A percentile compares a stretch with the other conserved stretches of the same genome.
Evolutionary conservation across 2,329 filamentous ascomycete species (phyloP).

Genomic region (Colletotrichum somersetense): DNA sequence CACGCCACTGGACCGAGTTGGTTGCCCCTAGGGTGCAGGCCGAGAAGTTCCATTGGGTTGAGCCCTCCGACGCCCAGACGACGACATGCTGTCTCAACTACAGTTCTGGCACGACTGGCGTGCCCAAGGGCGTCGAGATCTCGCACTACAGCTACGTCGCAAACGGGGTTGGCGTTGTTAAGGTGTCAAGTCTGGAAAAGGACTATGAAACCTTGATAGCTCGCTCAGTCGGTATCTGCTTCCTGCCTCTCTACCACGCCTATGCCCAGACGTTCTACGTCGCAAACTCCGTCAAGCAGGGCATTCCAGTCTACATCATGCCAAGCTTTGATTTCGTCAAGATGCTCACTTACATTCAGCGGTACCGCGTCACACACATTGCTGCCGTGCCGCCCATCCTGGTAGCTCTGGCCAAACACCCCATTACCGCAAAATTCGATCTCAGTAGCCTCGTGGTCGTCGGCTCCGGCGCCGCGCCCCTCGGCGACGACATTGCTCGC

Average conservation of each 20-base stretch:
- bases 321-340: constrained; percentile 79
- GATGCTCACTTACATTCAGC: constrained; percentile 76
- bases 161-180: constrained; percentile 73
- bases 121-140: constrained; percentile 87
- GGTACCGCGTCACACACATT: constrained; percentile 76
- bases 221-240: constrained; percentile 67
- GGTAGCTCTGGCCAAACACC: constrained; percentile 79
- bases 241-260: constrained; percentile 83
- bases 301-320: constrained; percentile 83
- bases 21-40: constrained; percentile 66
- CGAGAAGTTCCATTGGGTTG: constrained; percentile 72
- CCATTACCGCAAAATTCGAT: constrained; percentile 74
- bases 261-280: constrained; percentile 80
- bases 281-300: constrained; percentile 66
- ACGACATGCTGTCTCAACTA: constrained; percentile 81
- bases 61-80: constrained; percentile 62
- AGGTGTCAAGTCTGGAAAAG: constrained; percentile 59
- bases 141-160: constrained; percentile 82
- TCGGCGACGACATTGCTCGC: constrained; percentile 67
- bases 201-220: constrained; percentile 59
- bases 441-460: constrained; percentile 73
- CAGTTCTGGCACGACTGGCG: constrained; percentile 81
- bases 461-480: constrained; percentile 77
- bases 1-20: constrained; percentile 75
- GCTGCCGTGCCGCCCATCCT: constrained; percentile 81